Evolutionary conservation across 305 asterid species (phyloP).

Genomic region (Fraxinus greggii): DNA sequence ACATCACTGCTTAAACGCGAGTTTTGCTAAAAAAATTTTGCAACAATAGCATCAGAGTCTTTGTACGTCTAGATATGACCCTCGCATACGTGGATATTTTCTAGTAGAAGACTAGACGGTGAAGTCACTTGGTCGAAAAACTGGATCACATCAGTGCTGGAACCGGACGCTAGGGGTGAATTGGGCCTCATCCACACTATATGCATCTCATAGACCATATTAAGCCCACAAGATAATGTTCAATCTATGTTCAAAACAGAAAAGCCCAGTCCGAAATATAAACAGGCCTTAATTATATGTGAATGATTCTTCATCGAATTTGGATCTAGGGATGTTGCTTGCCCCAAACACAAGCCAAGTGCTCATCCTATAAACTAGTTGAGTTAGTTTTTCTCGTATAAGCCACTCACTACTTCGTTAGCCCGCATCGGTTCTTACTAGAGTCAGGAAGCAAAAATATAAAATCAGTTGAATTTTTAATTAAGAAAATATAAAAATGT

Average conservation of each 20-base stretch:
- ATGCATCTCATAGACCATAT: neutral
- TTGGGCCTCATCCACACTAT: neutral
- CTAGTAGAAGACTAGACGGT: neutral
- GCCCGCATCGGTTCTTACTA: neutral
- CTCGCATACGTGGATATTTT: neutral
- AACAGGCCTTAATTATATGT: neutral
- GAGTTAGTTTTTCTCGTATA: neutral
- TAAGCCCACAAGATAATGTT: neutral
- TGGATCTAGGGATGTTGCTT: neutral
- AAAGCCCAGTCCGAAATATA: neutral
- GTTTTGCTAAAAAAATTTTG: neutral
- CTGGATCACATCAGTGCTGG: neutral
- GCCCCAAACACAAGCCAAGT: neutral
- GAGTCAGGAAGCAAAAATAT: neutral
- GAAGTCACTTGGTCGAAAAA: neutral
- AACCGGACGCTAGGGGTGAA: neutral
- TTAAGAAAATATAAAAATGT: neutral
- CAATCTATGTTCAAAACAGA: neutral
- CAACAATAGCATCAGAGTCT: neutral
- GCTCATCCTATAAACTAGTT: neutral
- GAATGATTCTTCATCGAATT: neutral
- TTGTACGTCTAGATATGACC: neutral
- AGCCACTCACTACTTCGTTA: neutral
- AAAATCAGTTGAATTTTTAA: no score
- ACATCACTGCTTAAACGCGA: constrained; percentile 11